A percentile compares a stretch with the other conserved stretches of the same genome.
phyloP scores from a whole-genome alignment of 2,329 filamentous ascomycete species.

The Monosporascus sp. region DNA sequence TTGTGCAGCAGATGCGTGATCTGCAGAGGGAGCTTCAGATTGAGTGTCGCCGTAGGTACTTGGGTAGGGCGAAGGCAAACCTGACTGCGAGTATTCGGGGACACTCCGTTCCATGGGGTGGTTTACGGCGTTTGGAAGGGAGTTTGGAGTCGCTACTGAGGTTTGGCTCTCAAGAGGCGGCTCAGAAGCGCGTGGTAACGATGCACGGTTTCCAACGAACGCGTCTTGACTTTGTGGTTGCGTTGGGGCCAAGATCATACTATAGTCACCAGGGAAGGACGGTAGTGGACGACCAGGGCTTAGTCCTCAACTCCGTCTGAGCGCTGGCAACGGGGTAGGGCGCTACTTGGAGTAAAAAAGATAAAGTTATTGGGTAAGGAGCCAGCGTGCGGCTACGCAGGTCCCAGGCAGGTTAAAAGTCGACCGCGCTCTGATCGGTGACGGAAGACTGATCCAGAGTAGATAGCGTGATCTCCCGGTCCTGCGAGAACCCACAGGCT shows the following conservation, averaged over 20 bases:
- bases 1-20: slow-evolving; percentile 89
- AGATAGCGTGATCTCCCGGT: slow-evolving; percentile 27
- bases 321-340: slow-evolving; percentile 22
- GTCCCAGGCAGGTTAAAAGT: slow-evolving; percentile 28
- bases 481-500: slow-evolving; percentile 16
- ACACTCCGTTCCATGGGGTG: slow-evolving; percentile 56
- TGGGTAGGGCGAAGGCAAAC: slow-evolving; percentile 72
- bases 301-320: slow-evolving; percentile 28
- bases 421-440: slow-evolving; percentile 25
- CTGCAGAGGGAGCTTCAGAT: slow-evolving; percentile 84
- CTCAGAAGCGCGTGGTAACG: slow-evolving; percentile 21
- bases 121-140: slow-evolving; percentile 24
- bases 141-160: slow-evolving; percentile 24
- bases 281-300: slow-evolving; percentile 22
- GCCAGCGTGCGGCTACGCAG: slow-evolving; percentile 28
- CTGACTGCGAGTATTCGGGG: slow-evolving; percentile 79
- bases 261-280: slow-evolving; percentile 24
- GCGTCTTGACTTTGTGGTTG: slow-evolving; percentile 22
- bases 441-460: slow-evolving; percentile 24
- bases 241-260: slow-evolving; percentile 29
- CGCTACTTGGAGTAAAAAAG: slow-evolving; percentile 24
- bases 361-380: slow-evolving; percentile 27
- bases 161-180: slow-evolving; percentile 22
- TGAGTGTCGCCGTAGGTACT: slow-evolving; percentile 61
- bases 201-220: slow-evolving; percentile 26